Evolutionary conservation across 164 flowering plant species (phyloP), one percentile per base, ranked within the genome.

Genomic region (Buxus sempervirens): DNA sequence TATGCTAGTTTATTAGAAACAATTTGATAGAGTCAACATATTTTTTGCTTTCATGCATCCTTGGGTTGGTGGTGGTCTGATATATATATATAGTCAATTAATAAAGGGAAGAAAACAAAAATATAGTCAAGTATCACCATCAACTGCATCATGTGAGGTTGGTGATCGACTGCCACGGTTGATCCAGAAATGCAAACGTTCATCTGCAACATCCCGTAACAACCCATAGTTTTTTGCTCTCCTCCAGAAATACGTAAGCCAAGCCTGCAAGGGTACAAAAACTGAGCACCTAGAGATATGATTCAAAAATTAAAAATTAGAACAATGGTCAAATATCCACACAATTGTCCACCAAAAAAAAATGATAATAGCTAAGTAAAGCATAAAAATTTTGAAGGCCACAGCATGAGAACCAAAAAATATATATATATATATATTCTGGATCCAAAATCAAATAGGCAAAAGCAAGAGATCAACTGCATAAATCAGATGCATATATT

Each of bases 201-300:
- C 97, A 6, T 95, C 97, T 14, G 84, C 86, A 57, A 95, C 77
- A 67, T 95, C 98, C 27, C 70, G 63, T 75, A 92, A 93, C 66
- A 95, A 26, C 0, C 85, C 97, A 81, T 82, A 85, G 49, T 68
- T 75, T 76, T 86, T 88, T 9, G 94, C 97, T 82, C 98, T 82
- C 77, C 90, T 88, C 98, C 98, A 95, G 65, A 92, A 88, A 72
- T 90, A 95, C 49, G 80, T 68, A 69, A 95, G 92, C 98, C 97
- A 92, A 58, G 98, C 96, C 97, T 95, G 78, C 65, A 76, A 55
- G 24, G 19, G 23, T 1, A 65, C 20, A 53, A 15, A 20, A 54
- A 25, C 24, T 36, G 68, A 64, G 42, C 16, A 66, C 4, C n/a
- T 21, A 32, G 38, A 42, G 16, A 66, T 18, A 41, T 24, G 15